Evolutionary conservation across 176 grass and related monocot species (phyloP).

Genomic region (Oryza meridionalis): DNA sequence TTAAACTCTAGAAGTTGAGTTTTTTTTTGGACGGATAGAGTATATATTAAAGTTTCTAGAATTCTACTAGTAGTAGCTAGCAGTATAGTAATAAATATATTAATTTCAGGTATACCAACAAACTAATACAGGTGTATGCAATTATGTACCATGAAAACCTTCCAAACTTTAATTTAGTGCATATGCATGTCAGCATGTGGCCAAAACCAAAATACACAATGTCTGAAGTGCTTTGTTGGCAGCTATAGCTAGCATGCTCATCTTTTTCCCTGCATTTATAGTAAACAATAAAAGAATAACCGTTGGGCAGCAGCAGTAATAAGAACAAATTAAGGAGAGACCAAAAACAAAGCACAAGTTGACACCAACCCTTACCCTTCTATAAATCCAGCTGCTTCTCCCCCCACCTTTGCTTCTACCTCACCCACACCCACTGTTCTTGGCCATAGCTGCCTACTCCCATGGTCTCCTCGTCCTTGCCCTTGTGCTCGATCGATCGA

Average conservation of each 20-base stretch:
- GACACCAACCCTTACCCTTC: conserved; percentile 37
- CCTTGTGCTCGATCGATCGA: neutral
- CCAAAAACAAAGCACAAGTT: conserved; percentile 40
- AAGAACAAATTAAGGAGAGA: neutral
- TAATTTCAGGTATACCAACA: conserved; percentile 5
- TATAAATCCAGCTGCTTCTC: conserved; percentile 68
- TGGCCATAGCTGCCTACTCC: conserved; percentile 12
- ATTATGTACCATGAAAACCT: neutral
- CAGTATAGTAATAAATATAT: conserved; percentile 4
- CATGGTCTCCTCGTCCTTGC: neutral
- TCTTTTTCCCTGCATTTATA: conserved; percentile 15
- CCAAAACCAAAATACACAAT: conserved; percentile 18
- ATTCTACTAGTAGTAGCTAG: neutral
- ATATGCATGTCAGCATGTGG: neutral
- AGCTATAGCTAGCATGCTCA: neutral
- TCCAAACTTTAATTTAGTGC: neutral
- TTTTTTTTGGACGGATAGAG: too few species aligned
- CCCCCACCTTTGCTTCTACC: conserved; percentile 38
- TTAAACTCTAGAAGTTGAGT: too few species aligned
- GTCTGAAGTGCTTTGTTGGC: conserved; percentile 21
- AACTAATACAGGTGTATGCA: neutral
- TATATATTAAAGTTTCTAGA: neutral
- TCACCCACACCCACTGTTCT: conserved; percentile 55
- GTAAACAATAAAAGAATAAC: conserved; percentile 42
- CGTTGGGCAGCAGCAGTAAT: conserved; percentile 29